Conservation (phyloP, 2,329 filamentous ascomycete species). For the Penicillium sp. region DNA sequence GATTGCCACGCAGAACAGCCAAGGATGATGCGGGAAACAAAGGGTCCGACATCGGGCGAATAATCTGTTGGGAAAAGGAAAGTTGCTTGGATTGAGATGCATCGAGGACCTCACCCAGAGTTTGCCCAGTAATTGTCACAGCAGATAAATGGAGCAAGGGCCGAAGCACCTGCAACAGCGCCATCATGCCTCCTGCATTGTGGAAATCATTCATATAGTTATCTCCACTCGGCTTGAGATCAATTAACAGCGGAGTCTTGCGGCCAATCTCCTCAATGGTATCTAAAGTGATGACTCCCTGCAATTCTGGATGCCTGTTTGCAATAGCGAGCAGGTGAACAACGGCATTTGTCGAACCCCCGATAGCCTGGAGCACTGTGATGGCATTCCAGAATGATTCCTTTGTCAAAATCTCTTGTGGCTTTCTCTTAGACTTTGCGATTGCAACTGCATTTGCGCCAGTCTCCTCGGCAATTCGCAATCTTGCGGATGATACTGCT, state of each 20-base stretch:
- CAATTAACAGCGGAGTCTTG: slow-evolving; percentile 48
- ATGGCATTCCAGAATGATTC: slow-evolving; percentile 55
- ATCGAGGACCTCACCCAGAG: slow-evolving; percentile 48
- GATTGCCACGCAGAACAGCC: slow-evolving; percentile 47
- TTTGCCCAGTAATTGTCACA: slow-evolving; percentile 48
- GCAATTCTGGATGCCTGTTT: slow-evolving; percentile 51
- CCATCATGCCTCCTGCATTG: slow-evolving; percentile 53
- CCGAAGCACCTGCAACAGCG: slow-evolving; percentile 46
- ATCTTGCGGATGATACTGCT: slow-evolving; percentile 52
- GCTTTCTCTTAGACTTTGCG: slow-evolving; percentile 39
- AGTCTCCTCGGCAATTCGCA: slow-evolving; percentile 55
- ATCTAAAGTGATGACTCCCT: slow-evolving; percentile 46
- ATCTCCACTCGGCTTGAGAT: slow-evolving; percentile 54
- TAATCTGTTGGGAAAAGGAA: slow-evolving; percentile 42
- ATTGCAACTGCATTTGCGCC: slow-evolving; percentile 50
- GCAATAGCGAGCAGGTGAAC: slow-evolving; percentile 56
- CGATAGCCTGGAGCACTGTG: slow-evolving; percentile 54
- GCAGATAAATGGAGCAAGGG: slow-evolving; percentile 49
- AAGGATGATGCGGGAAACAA: slow-evolving; percentile 48
- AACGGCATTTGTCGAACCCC: slow-evolving; percentile 56
- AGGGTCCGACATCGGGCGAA: slow-evolving; percentile 46
- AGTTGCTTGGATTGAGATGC: slow-evolving; percentile 43
- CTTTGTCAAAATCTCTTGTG: slow-evolving; percentile 46
- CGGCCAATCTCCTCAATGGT: slow-evolving; percentile 51
- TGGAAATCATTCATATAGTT: slow-evolving; percentile 58